These are phyloP conservation scores for Colletotrichum plurivorum DNA, from an alignment of 2,329 filamentous ascomycete genomes.

Conservation along the genomic window DNA sequence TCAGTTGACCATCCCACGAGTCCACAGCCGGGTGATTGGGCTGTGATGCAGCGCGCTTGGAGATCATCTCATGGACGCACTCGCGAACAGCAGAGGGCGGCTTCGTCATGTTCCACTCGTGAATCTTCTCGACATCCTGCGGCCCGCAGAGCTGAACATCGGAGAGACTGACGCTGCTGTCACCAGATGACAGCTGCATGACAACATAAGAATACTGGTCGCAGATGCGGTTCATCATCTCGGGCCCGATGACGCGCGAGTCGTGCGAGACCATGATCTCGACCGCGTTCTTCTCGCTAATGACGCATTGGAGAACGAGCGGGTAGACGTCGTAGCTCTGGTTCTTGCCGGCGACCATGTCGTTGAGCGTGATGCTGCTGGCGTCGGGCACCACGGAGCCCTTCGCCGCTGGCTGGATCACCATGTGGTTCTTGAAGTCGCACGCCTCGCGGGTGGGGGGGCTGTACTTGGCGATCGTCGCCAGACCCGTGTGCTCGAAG, in stretches of 20 bases:
- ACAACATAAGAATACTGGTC: not conserved
- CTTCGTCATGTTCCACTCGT: not conserved
- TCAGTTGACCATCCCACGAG: slow-evolving; percentile 6
- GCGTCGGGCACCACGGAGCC: not conserved
- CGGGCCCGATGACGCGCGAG: not conserved
- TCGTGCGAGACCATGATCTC: slow-evolving; percentile 1
- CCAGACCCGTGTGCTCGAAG: slow-evolving; percentile 45
- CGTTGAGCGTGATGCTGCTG: slow-evolving; percentile 30
- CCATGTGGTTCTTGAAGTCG: slow-evolving; percentile 43
- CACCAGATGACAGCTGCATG: not conserved
- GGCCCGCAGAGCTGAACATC: not conserved
- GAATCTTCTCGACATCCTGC: not conserved
- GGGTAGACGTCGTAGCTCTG: slow-evolving; percentile 5
- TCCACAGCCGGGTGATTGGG: slow-evolving; percentile 14
- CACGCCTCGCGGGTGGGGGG: slow-evolving; percentile 38
- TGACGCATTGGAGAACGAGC: not conserved
- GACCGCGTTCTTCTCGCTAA: not conserved
- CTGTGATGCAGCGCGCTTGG: not conserved
- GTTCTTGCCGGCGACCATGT: slow-evolving; percentile 18
- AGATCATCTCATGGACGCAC: slow-evolving; percentile 17
- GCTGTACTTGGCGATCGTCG: slow-evolving; percentile 42
- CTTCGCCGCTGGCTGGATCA: slow-evolving; percentile 34
- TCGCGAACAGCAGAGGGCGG: not conserved
- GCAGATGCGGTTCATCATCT: not conserved
- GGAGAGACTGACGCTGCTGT: not conserved